Percentiles rank a stretch among this genome's conserved stretches.
phyloP scores from a whole-genome alignment of 768 basidiomycete genomes.

The Psilocybe tampanensis region DNA sequence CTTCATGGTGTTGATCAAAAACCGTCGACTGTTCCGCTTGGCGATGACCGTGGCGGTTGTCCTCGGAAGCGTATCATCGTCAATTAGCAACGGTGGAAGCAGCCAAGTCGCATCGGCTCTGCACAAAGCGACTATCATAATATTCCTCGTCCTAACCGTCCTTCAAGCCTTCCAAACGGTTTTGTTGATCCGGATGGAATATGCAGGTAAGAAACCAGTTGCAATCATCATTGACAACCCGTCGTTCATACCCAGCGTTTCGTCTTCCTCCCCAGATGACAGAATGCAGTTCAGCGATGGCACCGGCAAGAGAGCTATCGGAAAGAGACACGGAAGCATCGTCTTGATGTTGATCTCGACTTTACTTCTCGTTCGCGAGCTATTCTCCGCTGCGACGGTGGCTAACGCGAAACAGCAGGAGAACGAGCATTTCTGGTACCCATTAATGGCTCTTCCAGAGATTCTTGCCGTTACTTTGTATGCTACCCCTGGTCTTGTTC shows the following conservation, averaged over 20 bases:
- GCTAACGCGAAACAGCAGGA: conserved; percentile 23
- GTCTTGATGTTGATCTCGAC: conserved; percentile 34
- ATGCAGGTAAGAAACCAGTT: conserved; percentile 12
- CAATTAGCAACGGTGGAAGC: conserved; percentile 5
- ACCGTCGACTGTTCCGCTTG: conserved; percentile 34
- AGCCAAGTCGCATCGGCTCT: conserved; percentile 24
- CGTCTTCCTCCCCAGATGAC: not conserved
- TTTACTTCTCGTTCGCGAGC: conserved; percentile 40
- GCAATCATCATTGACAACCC: too few relatives aligned
- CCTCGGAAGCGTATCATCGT: conserved; percentile 30
- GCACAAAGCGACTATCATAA: conserved; percentile 32
- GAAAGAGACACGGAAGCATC: conserved; percentile 29
- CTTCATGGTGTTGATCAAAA: conserved; percentile 26
- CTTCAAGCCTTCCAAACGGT: conserved; percentile 34
- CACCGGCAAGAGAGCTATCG: conserved; percentile 11
- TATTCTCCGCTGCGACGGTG: conserved; percentile 35
- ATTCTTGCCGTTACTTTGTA: conserved; percentile 36
- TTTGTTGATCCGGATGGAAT: conserved; percentile 25
- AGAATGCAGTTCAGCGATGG: not conserved
- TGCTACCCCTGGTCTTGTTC: conserved; percentile 34
- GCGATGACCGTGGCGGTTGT: conserved; percentile 29
- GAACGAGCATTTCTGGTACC: conserved; percentile 43
- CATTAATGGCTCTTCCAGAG: conserved; percentile 41
- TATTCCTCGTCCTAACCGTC: conserved; percentile 39
- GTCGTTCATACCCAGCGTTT: not conserved